Conservation (phyloP, 805 yeast species). For the Starmerella bacillaris region DNA sequence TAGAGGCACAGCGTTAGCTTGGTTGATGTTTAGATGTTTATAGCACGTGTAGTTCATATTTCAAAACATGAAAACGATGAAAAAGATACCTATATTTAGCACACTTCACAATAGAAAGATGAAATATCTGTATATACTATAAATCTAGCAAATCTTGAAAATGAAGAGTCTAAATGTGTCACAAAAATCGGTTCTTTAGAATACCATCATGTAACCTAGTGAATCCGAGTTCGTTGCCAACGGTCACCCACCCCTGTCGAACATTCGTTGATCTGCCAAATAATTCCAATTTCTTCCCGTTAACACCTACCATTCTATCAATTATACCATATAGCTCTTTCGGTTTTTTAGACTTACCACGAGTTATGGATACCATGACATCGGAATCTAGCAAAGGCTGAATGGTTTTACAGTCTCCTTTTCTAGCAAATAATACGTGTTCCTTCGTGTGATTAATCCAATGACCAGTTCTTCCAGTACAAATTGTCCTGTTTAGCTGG, state of each 20-base stretch:
- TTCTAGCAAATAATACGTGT: conserved; percentile 68
- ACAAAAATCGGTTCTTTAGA: too few relatives aligned
- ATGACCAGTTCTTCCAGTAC: conserved; percentile 92
- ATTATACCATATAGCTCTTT: conserved; percentile 76
- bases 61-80: too few relatives aligned
- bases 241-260: conserved; percentile 71
- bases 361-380: conserved; percentile 58
- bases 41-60: too few relatives aligned
- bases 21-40: too few relatives aligned
- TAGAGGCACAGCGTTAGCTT: too few relatives aligned
- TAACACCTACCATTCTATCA: conserved; percentile 64
- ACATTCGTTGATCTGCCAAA: conserved; percentile 78
- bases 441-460: conserved; percentile 94
- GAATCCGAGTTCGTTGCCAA: conserved; percentile 16
- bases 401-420: conserved; percentile 44
- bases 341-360: conserved; percentile 83
- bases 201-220: conserved; percentile 10
- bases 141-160: too few relatives aligned
- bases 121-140: too few relatives aligned
- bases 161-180: too few relatives aligned
- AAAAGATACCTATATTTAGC: too few relatives aligned
- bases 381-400: conserved; percentile 41
- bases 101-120: too few relatives aligned
- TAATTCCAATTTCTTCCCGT: conserved; percentile 65
- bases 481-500: conserved; percentile 71